These are phyloP conservation scores for Gentiana macrophylla DNA, from an alignment of 257 asterid species.

Conservation along the genomic window DNA sequence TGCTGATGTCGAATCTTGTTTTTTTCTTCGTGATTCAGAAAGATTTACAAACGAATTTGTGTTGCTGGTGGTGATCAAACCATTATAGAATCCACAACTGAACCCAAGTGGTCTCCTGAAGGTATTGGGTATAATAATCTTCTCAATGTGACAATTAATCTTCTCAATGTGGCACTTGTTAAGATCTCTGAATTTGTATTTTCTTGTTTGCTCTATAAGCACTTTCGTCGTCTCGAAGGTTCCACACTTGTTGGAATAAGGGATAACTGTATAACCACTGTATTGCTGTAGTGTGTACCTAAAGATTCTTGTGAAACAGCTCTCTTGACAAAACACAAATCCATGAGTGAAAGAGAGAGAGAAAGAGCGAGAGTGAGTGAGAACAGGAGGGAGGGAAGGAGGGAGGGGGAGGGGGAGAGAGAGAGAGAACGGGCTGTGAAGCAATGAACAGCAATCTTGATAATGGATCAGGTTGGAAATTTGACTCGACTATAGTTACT, in stretches of 20 bases:
- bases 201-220: background rate
- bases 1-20: constrained; percentile 3
- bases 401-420: too few relatives aligned
- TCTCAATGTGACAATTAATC: background rate
- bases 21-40: constrained; percentile 27
- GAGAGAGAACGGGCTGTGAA: too few relatives aligned
- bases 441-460: too few relatives aligned
- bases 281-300: background rate
- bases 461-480: too few relatives aligned
- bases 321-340: too few relatives aligned
- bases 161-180: background rate
- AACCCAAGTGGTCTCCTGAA: constrained; percentile 97
- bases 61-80: constrained; percentile 87
- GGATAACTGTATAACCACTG: too few relatives aligned
- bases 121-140: constrained; percentile 27
- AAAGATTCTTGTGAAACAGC: background rate
- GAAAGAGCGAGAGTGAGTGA: too few relatives aligned
- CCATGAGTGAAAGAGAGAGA: too few relatives aligned
- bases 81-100: constrained; percentile 79
- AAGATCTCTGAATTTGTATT: background rate
- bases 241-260: background rate
- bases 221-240: background rate
- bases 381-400: too few relatives aligned
- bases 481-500: too few relatives aligned
- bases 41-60: constrained; percentile 48